These are phyloP conservation scores for Larix kaempferi DNA, from an alignment of 75 land plant species.

Conservation along the genomic window DNA sequence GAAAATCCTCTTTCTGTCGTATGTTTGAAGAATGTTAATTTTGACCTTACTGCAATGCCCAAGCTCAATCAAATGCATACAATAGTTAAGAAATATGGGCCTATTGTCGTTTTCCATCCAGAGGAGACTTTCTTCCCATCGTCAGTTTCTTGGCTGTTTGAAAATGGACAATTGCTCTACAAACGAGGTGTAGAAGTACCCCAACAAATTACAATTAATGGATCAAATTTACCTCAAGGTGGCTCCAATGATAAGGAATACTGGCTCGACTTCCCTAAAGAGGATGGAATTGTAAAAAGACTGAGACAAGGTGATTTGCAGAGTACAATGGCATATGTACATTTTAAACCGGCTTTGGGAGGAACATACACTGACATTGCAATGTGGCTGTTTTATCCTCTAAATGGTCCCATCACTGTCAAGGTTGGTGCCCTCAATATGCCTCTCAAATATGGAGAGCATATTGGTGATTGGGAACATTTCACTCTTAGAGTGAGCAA, in stretches of 20 bases:
- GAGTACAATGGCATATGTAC: conserved; percentile 44
- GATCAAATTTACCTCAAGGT: conserved; percentile 72
- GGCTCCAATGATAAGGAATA: conserved; percentile 64
- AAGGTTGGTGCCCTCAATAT: conserved; percentile 48
- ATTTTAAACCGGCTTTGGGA: conserved; percentile 74
- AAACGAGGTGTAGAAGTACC: conserved; percentile 34
- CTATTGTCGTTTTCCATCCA: conserved; percentile 65
- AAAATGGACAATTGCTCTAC: conserved; percentile 60
- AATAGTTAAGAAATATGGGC: conserved; percentile 46
- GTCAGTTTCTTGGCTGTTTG: conserved; percentile 71
- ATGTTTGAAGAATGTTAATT: conserved; percentile 44
- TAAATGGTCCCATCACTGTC: conserved; percentile 77
- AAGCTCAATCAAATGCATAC: conserved; percentile 44
- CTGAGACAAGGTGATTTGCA: conserved; percentile 55
- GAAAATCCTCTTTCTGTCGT: conserved; percentile 2
- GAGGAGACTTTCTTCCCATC: conserved; percentile 59
- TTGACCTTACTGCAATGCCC: conserved; percentile 51
- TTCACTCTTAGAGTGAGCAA: conserved; percentile 64
- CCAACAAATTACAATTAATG: conserved; percentile 27
- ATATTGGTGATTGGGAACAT: conserved; percentile 86
- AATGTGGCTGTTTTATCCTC: conserved; percentile 79
- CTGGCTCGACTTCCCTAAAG: conserved; percentile 75
- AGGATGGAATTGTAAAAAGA: conserved; percentile 23
- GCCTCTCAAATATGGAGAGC: conserved; percentile 63
- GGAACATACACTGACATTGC: conserved; percentile 67